Evolutionary conservation across 2,329 filamentous ascomycete species (phyloP).

Genomic region (Huntiella abstrusa): DNA sequence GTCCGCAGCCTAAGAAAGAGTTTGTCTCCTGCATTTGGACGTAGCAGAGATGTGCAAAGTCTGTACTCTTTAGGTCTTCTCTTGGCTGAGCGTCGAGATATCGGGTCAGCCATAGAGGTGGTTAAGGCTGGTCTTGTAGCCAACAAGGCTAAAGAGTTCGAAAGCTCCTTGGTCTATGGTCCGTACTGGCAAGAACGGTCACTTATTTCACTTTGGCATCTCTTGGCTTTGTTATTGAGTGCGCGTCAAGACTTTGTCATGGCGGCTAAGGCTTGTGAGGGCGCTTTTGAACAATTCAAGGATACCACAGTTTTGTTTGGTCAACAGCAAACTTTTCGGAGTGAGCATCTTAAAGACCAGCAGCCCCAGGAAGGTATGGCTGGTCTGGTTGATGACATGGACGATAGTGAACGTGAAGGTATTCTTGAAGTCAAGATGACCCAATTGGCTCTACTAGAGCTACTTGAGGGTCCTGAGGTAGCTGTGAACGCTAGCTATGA

Average conservation of each 20-base stretch:
- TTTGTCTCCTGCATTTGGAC: slow-evolving; percentile 45
- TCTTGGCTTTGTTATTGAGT: slow-evolving; percentile 69
- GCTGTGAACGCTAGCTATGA: slow-evolving; percentile 82
- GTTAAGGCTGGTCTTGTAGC: slow-evolving; percentile 58
- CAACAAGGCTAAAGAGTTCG: slow-evolving; percentile 28
- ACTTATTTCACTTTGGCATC: slow-evolving; percentile 72
- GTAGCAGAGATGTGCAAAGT: slow-evolving; percentile 51
- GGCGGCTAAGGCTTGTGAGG: slow-evolving; percentile 69
- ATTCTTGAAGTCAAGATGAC: slow-evolving; percentile 95
- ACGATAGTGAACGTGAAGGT: slow-evolving; percentile 63
- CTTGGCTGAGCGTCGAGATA: slow-evolving; percentile 71
- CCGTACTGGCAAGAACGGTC: slow-evolving; percentile 44
- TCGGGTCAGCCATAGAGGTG: slow-evolving; percentile 62
- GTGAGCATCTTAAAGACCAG: slow-evolving; percentile 45
- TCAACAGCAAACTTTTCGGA: slow-evolving; percentile 35
- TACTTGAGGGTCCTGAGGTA: slow-evolving; percentile 63
- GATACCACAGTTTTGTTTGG: slow-evolving; percentile 53
- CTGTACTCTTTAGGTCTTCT: slow-evolving; percentile 68
- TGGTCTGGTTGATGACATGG: slow-evolving; percentile 55
- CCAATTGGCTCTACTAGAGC: slow-evolving; percentile 65
- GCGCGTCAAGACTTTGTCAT: slow-evolving; percentile 69
- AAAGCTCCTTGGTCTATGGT: slow-evolving; percentile 26
- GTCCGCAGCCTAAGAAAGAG: slow-evolving; percentile 58
- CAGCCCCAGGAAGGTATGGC: slow-evolving; percentile 13
- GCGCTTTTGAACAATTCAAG: slow-evolving; percentile 77